Base-by-base conservation (phyloP, 768 basidiomycete genomes). In the Macrolepiota albuminosa region DNA sequence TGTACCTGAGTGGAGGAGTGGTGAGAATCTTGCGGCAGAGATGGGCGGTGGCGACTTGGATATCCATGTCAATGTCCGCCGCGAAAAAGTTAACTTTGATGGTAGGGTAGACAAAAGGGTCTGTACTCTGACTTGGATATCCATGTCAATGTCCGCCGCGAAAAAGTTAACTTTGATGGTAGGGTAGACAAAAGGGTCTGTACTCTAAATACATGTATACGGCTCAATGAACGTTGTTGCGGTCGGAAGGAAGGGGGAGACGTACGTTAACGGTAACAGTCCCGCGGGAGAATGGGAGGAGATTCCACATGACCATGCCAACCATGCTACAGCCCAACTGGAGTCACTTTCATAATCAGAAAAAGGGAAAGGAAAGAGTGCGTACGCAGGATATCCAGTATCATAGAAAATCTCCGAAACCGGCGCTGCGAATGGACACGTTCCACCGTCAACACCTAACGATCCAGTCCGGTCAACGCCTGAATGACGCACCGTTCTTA, bases 281-380 rank as follows among this genome's bases (percentile, higher is more conserved):
- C 7, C 84, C 84, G 34, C 83, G 70, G 67, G 79, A 79, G 70
- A 84, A 84, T 0, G 82, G 83, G 3, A 85, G 73, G n/a, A 85
- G 73, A 57, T 76, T 76, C 83, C 84, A 85, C 70, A 78, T 74
- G 57, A 76, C 71, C 52, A 84, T 76, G 3, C 82, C 82, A 13
- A 83, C 59, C 16, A 69, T 73, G 53, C 79, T 81, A 56, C 24
- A 57, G 4, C 7, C 33, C 26, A 37, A 8, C 9, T n/a, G 16
- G 21, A 2, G 13, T 26, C 40, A 59, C 33, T 14, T 54, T 34
- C 2, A 29, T 24, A 39, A 40, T 18, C 61, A 52, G 5, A 24
- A 4, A 45, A 8, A 53, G 9, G 31, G 18, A 11, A 46, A 24
- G 49, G 18, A 9, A 45, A 26, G 24, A 46, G 24, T 6, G 34